These are phyloP conservation scores for Arabidopsis lyrata DNA, from an alignment of 441 rosid genomes.

Conservation along the genomic window DNA sequence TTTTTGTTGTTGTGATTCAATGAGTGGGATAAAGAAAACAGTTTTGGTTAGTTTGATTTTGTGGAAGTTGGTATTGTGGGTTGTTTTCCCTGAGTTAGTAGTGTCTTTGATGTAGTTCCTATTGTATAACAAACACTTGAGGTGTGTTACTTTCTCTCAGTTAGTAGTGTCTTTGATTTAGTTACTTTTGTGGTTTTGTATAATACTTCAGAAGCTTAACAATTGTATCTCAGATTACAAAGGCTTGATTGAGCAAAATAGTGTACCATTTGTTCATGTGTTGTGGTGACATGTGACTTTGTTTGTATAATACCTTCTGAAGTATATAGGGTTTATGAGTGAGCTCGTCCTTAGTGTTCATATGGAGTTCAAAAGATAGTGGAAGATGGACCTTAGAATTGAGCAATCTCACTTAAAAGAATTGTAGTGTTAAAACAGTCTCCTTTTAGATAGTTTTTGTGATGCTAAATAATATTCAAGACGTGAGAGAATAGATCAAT, in stretches of 20 bases:
- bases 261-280: background rate
- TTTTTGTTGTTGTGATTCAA: background rate
- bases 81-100: background rate
- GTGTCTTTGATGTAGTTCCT: background rate
- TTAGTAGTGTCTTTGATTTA: background rate
- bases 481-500: background rate
- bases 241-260: background rate
- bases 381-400: background rate
- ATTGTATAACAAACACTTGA: background rate
- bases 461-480: background rate
- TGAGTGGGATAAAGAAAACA: constrained; percentile 12
- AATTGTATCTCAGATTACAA: background rate
- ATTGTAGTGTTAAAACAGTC: constrained; percentile 5
- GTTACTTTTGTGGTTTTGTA: constrained; percentile 10
- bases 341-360: background rate
- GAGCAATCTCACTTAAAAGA: background rate
- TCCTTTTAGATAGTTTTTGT: background rate
- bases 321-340: constrained; percentile 11
- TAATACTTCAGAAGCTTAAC: background rate
- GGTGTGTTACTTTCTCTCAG: background rate
- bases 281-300: background rate
- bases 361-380: background rate
- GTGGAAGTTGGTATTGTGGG: background rate
- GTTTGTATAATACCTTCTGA: background rate
- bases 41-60: background rate